phyloP scores from a whole-genome alignment of 139 green algal species.

The Chlamydomonas sp. region DNA sequence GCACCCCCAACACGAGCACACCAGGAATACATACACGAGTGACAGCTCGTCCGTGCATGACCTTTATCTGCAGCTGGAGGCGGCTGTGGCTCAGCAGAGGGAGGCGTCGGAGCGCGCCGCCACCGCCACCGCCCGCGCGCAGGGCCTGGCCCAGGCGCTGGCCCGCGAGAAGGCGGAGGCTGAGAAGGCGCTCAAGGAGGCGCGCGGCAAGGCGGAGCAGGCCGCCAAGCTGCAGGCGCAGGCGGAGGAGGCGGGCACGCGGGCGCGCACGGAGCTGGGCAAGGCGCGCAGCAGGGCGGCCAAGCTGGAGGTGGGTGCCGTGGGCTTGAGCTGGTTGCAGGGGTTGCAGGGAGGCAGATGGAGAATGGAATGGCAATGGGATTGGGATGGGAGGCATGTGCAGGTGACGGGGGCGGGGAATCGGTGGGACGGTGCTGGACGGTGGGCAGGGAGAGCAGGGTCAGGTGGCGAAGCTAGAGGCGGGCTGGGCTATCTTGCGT shows the following conservation, averaged over 20 bases:
- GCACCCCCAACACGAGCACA: too few species aligned
- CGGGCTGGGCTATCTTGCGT: too few species aligned
- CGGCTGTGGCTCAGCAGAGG: not conserved
- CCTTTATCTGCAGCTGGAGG: conserved; percentile 4
- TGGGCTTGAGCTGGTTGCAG: too few species aligned
- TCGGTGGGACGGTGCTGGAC: too few species aligned
- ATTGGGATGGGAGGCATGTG: not conserved
- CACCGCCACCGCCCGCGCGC: not conserved
- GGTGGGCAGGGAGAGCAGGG: too few species aligned
- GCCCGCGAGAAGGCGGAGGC: conserved; percentile 32
- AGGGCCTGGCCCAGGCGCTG: not conserved
- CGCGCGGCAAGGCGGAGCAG: not conserved
- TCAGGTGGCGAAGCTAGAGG: too few species aligned
- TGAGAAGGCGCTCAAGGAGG: conserved; percentile 1
- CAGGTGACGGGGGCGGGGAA: not conserved
- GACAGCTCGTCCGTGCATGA: not conserved
- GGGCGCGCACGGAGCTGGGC: conserved; percentile 27
- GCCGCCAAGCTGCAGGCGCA: conserved; percentile 13
- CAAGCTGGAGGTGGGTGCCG: conserved; percentile 10
- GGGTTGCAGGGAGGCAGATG: too few species aligned
- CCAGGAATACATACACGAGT: too few species aligned
- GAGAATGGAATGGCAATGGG: not conserved
- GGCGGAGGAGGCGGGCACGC: conserved; percentile 22
- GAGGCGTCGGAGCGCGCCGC: not conserved
- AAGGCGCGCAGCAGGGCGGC: conserved; percentile 1